Conservation (phyloP, 2,329 filamentous ascomycete species). For the Trichophaea hybrida region DNA sequence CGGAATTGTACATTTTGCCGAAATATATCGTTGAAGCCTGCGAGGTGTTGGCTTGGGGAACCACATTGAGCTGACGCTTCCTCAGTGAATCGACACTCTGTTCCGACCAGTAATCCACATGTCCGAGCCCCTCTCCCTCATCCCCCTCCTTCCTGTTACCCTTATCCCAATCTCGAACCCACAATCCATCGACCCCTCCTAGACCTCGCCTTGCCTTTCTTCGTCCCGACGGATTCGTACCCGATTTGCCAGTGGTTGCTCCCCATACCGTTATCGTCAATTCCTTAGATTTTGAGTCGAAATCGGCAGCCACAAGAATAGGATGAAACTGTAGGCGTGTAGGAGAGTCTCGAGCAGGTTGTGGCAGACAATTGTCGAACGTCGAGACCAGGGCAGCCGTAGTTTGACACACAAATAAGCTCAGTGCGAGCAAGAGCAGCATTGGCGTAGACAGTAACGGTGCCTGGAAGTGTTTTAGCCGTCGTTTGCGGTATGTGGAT, state of each 20-base stretch:
- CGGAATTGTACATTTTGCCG: not conserved
- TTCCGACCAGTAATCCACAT: not conserved
- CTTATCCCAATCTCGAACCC: not conserved
- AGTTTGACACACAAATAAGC: constrained; percentile 35
- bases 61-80: not conserved
- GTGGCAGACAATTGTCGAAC: constrained; percentile 70
- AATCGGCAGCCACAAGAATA: constrained; percentile 56
- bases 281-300: constrained; percentile 48
- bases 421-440: constrained; percentile 29
- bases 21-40: not conserved
- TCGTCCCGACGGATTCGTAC: not conserved
- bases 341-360: constrained; percentile 42
- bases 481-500: constrained; percentile 9
- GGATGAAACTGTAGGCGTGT: constrained; percentile 67
- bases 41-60: not conserved
- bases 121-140: not conserved
- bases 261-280: constrained; percentile 74
- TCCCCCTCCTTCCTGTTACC: not conserved
- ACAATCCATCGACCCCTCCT: not conserved
- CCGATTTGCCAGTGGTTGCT: constrained; percentile 63
- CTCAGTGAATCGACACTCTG: not conserved
- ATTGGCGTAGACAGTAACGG: constrained; percentile 5
- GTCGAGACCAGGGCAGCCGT: constrained; percentile 50
- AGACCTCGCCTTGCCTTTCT: not conserved
- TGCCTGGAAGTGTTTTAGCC: constrained; percentile 4